Conservation (phyloP, 2,329 filamentous ascomycete genomes). For the Cyanodermella asteris region DNA sequence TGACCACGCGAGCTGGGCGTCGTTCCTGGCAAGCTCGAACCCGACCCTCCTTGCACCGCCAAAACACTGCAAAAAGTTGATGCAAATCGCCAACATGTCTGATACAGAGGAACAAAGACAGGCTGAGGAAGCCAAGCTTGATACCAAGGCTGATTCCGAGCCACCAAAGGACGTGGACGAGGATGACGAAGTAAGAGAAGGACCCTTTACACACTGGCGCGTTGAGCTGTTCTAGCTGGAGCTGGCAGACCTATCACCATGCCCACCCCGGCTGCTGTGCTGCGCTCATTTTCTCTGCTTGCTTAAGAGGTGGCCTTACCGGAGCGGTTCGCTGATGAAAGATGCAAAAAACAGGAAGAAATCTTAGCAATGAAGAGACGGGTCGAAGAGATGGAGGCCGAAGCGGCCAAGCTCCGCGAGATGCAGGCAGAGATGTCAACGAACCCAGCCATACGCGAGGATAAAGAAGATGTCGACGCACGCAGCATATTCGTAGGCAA, state of each 20-base stretch:
- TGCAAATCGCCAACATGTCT: too few relatives aligned
- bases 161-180: slow-evolving; percentile 6
- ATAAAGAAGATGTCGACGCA: slow-evolving; percentile 86
- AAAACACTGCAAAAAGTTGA: too few relatives aligned
- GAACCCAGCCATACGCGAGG: slow-evolving; percentile 61
- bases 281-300: neutral
- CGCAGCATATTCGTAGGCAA: slow-evolving; percentile 97
- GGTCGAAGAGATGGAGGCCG: slow-evolving; percentile 77
- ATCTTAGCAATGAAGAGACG: slow-evolving; percentile 72
- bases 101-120: too few relatives aligned
- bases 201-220: slow-evolving; percentile 4
- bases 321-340: slow-evolving; percentile 7
- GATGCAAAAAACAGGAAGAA: slow-evolving; percentile 34
- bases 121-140: too few relatives aligned
- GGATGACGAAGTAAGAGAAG: slow-evolving; percentile 10
- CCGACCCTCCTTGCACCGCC: too few relatives aligned
- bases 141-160: too few relatives aligned
- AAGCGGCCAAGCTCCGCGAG: slow-evolving; percentile 65
- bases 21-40: too few relatives aligned
- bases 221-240: neutral
- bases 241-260: slow-evolving; percentile 2
- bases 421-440: slow-evolving; percentile 72
- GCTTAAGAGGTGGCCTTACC: neutral
- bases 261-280: slow-evolving; percentile 2
- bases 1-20: too few relatives aligned